Base-by-base conservation (phyloP, 768 basidiomycete species). In the Leucosporidium creatinivorum region DNA sequence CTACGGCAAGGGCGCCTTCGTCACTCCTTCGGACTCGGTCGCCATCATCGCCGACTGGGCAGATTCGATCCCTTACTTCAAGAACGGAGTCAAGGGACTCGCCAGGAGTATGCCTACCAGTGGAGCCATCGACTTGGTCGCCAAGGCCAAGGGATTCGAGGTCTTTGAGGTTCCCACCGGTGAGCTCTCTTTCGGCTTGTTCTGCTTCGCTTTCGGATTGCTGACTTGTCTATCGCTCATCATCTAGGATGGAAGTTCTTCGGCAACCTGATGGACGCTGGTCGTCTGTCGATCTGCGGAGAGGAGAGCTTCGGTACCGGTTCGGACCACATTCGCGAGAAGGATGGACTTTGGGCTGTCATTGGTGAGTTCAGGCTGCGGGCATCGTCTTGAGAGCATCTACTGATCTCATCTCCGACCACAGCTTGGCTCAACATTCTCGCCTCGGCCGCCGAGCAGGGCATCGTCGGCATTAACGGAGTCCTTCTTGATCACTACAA, bases 281-380 rank as follows among this genome's bases (percentile, higher is more conserved):
- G 93, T 0, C 84, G 91, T 54, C 84, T 99, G 59, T 97, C 94
- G 59, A 98, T 99, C 77, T 99, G 96, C 76, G 96, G 96, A 65
- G 96, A 99, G 78, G 96, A 99, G 80, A 93, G 91, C 5, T 99
- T 99, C 78, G 96, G 96, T 65, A 99, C 96, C 12, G 96, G 96
- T n/a, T 98, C 94, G 19, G 96, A 99, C 80, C 96, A 99, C 79
- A 94, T 99, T 75, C 89, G 96, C 69, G 96, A 99, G 82, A 99
- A 99, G 83, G 96, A 99, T 75, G 96, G 96, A 72, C 81, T 99
- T 57, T 99, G 96, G 96, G 96, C 96, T 58, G 83, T 99, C 72
- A 82, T 97, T 55, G 93, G 92, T 90, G 71, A 77, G 89, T 79
- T n/a, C 8, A 2, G 39, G 18, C 5, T 58, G 6, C 58, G 50